A percentile compares a stretch with the other conserved stretches of the same genome.
phyloP scores from a whole-genome alignment of 495 filamentous ascomycete genomes.

The Talaromyces stipitatus region DNA sequence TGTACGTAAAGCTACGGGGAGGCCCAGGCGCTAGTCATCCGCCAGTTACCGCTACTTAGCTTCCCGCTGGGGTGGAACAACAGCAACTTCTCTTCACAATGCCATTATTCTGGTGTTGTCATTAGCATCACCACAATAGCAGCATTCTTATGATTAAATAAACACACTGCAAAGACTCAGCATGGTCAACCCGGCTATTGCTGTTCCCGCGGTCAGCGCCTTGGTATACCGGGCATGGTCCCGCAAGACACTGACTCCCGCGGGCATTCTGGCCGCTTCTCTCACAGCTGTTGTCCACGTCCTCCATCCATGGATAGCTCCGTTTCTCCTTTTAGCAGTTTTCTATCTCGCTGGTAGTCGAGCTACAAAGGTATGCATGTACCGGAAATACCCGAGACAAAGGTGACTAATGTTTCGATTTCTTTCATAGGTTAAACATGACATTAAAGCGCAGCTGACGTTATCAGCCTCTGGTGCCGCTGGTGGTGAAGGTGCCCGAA shows the following conservation, averaged over 20 bases:
- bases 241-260: slow-evolving; percentile 67
- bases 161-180: not conserved
- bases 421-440: slow-evolving; percentile 75
- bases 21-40: not conserved
- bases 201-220: slow-evolving; percentile 52
- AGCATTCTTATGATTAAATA: not conserved
- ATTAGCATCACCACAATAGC: not conserved
- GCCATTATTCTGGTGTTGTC: not conserved
- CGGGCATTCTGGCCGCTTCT: slow-evolving; percentile 59
- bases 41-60: not conserved
- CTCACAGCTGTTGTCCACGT: slow-evolving; percentile 74
- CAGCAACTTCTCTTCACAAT: not conserved
- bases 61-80: not conserved
- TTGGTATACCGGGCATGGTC: slow-evolving; percentile 65
- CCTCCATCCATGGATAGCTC: slow-evolving; percentile 83
- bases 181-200: slow-evolving; percentile 66
- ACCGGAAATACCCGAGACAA: too few relatives aligned
- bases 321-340: slow-evolving; percentile 69
- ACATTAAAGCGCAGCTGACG: slow-evolving; percentile 75
- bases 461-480: slow-evolving; percentile 60
- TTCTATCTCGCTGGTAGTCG: slow-evolving; percentile 83
- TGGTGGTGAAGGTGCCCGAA: slow-evolving; percentile 74
- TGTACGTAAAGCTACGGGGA: not conserved
- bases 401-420: too few relatives aligned
- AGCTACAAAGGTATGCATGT: slow-evolving; percentile 74